Base-by-base conservation (phyloP, 1,139 yeast genomes). In the Maudiozyma humilis region DNA sequence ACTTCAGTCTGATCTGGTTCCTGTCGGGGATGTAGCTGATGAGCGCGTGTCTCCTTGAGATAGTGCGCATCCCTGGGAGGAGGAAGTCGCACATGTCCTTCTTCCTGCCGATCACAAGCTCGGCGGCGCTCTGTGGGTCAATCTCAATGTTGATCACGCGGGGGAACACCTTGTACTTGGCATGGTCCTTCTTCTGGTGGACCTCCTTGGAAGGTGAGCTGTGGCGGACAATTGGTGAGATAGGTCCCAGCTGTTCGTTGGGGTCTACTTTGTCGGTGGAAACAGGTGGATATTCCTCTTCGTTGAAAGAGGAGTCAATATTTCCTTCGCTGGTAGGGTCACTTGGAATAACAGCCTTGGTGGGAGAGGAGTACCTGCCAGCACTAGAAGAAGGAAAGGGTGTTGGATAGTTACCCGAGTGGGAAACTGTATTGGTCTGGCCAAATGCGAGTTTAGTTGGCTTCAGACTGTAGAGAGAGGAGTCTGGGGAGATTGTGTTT, bases 341-440 rank as follows among this genome's bases (percentile, higher is more conserved):
- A 13, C 63, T 51, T 0, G 69, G 62, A 2, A 71, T 8, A 18
- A 25, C 7, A 16, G 30, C 36, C 15, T 43, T 45, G 13, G 36
- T 19, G 16, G 48, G 48, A 13, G 63, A 58, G 1, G 79, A 74
- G 1, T 78, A 71, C 4, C 76, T 63, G 16, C 75, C 78, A 18
- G 65, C 54, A 19, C 75, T 67, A 2, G 80, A 75, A 0, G 80
- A 75, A 0, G 80, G 80, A 48, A 72, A 68, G 4, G 80, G 80
- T 0, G 80, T 73, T 13, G 79, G 79, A 39, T 56, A 60, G 13
- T 53, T 49, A n/a, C n/a, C 27, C 10, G 23, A 5, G 13, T 13
- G 27, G 12, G n/a, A 20, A 13, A 39, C 14, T 4, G 18, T 2
- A 17, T 5, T 15, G 12, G 7, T 23, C 2, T 12, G 7, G 15